phyloP scores from a whole-genome alignment of 768 basidiomycete genomes.

The Xerocomellus dryophilus region DNA sequence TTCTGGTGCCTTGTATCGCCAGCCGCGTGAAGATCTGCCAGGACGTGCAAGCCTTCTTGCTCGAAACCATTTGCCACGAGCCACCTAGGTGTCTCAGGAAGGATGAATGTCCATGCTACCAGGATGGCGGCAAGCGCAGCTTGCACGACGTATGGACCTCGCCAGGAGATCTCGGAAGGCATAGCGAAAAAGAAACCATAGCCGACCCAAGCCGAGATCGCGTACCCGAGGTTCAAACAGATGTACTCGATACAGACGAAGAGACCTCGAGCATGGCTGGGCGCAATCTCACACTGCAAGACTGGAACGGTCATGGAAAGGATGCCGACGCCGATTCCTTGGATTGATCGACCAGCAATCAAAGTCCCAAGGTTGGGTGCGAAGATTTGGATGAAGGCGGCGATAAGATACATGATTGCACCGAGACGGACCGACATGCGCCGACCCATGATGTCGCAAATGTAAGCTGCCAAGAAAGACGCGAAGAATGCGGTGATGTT shows the following conservation, averaged over 20 bases:
- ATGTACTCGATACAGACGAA: conserved; percentile 55
- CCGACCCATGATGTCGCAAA: conserved; percentile 49
- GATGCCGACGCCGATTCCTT: conserved; percentile 49
- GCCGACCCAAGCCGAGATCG: conserved; percentile 47
- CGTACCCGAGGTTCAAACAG: conserved; percentile 50
- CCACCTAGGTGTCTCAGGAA: conserved; percentile 55
- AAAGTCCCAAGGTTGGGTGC: conserved; percentile 42
- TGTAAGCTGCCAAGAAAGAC: conserved; percentile 44
- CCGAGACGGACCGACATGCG: conserved; percentile 51
- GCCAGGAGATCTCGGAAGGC: conserved; percentile 50
- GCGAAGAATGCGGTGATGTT: conserved; percentile 50
- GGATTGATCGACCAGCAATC: conserved; percentile 44
- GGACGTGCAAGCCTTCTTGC: conserved; percentile 45
- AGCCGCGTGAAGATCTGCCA: conserved; percentile 56
- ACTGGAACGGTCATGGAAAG: conserved; percentile 51
- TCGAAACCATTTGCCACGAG: conserved; percentile 52
- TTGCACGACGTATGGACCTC: conserved; percentile 55
- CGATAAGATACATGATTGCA: conserved; percentile 46
- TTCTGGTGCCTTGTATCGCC: conserved; percentile 44
- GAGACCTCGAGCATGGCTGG: conserved; percentile 46
- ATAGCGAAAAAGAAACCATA: conserved; percentile 48
- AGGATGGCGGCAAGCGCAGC: conserved; percentile 48
- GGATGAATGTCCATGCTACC: conserved; percentile 44
- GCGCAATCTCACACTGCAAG: conserved; percentile 48
- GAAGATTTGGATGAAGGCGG: conserved; percentile 49